These are phyloP conservation scores for Cercospora citrullina DNA, from an alignment of 2,329 filamentous ascomycete genomes.

Conservation along the genomic window DNA sequence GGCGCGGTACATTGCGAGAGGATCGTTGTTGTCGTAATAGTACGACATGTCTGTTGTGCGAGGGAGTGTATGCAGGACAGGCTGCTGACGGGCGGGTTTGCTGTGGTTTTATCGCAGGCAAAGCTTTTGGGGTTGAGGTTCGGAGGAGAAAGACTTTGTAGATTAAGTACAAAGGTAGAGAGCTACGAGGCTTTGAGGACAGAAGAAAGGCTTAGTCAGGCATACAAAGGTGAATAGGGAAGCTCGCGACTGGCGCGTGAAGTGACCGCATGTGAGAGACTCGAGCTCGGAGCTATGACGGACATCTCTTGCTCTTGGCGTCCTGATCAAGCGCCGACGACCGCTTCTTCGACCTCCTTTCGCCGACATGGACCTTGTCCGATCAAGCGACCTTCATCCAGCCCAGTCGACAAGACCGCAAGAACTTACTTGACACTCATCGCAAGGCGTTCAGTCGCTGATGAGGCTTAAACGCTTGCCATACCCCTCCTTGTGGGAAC, in stretches of 20 bases:
- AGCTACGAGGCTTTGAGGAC: neutral
- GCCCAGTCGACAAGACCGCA: neutral
- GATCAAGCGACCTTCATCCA: neutral
- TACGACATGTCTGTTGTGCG: slow-evolving; percentile 27
- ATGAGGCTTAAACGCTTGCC: neutral
- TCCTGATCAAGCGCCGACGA: neutral
- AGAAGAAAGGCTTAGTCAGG: neutral
- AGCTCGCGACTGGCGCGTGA: neutral
- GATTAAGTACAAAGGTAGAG: neutral
- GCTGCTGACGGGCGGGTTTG: neutral
- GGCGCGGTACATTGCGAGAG: slow-evolving; percentile 55
- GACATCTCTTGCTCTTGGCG: neutral
- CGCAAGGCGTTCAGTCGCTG: neutral
- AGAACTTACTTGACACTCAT: neutral
- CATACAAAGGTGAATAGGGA: neutral
- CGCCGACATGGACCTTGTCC: neutral
- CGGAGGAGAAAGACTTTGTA: neutral
- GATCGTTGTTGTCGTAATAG: slow-evolving; percentile 54
- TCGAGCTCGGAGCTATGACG: neutral
- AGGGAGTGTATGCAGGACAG: neutral
- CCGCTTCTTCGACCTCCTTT: neutral
- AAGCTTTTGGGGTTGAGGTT: neutral
- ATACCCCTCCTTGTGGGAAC: neutral
- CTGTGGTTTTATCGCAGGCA: neutral
- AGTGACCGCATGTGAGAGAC: neutral